A percentile compares a stretch with the other conserved stretches of the same genome.
phyloP scores from a whole-genome alignment of 805 yeast genomes.

The Ogataea populi-albae region DNA sequence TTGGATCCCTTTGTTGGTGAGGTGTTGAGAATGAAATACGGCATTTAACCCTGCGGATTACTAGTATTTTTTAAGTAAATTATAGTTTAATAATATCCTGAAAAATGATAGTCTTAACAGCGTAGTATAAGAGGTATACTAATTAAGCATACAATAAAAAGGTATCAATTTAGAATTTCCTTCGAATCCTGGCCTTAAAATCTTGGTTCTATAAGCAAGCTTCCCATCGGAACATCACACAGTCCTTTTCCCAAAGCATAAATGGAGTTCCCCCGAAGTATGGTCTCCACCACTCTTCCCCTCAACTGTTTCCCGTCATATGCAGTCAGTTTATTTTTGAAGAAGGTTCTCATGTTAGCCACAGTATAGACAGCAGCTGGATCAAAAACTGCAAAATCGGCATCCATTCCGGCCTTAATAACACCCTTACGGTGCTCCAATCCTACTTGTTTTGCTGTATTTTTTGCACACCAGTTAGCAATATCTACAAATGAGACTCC shows the following conservation, averaged over 20 bases:
- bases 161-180: no score
- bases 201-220: slow-evolving; percentile 60
- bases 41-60: slow-evolving; percentile 20
- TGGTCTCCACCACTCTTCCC: slow-evolving; percentile 79
- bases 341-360: slow-evolving; percentile 54
- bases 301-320: slow-evolving; percentile 66
- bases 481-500: slow-evolving; percentile 49
- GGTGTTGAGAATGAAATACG: slow-evolving; percentile 26
- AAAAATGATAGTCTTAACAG: no score
- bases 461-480: slow-evolving; percentile 73
- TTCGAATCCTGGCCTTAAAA: no score
- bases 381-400: slow-evolving; percentile 84
- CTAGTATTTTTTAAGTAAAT: slow-evolving; percentile 2
- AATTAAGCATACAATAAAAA: no score
- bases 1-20: slow-evolving; percentile 26
- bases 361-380: slow-evolving; percentile 50
- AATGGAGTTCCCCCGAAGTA: slow-evolving; percentile 71
- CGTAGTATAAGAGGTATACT: no score
- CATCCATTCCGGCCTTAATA: slow-evolving; percentile 74
- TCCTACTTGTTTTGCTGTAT: slow-evolving; percentile 87
- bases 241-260: slow-evolving; percentile 58
- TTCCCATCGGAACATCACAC: slow-evolving; percentile 55
- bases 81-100: not conserved
- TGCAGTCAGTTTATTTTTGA: slow-evolving; percentile 87
- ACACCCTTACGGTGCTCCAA: slow-evolving; percentile 68